Base-by-base conservation (phyloP, 129 eudicot genomes). In the Escallonia rubra region DNA sequence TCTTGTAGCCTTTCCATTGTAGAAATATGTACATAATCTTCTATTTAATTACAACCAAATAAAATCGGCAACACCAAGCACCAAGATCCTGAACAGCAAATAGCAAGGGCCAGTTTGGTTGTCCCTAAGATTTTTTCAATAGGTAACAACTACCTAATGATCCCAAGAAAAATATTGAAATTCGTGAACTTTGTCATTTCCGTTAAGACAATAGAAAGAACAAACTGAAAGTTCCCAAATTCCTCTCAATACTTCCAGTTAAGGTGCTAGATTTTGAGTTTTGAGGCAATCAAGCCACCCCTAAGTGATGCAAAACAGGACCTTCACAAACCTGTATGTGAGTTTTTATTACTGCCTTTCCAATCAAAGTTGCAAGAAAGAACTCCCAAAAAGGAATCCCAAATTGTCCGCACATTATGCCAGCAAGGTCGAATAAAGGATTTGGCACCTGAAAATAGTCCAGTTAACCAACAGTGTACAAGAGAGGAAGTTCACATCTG, bases 361-460 rank as follows among this genome's bases (percentile, higher is more conserved):
- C 99, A 4, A 90, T 66, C 77, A 87, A 67, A 41, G 99, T 94
- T 67, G 99, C 95, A n/a, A 90, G 59, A 67, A 94, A 94, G 63
- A 94, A 94, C 77, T 90, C 64, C 99, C 97, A 94, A 65, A 94
- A 90, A 13, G 99, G 97, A 69, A 94, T 81, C 70, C 97, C 99
- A 67, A 94, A 87, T 76, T 94, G 99, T 67, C 99, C 99, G 64
- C 99, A 94, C 99, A 94, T 87, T 45, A 94, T 94, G 63, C 99
- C 99, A 71, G 99, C 99, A 50, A 94, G 97, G 74, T 94, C 99
- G 75, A 89, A 94, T 64, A 94, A 76, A 73, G 99, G 99, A 87
- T 94, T 94, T 67, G 99, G 99, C 52, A 94, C 96, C 99, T 94
- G 48, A 42, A 86, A 49, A 64, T 46, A 9, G 14, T 16, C 38